Evolutionary conservation across 2,329 filamentous ascomycete genomes (phyloP).

Genomic region (Rutstroemia sp.): DNA sequence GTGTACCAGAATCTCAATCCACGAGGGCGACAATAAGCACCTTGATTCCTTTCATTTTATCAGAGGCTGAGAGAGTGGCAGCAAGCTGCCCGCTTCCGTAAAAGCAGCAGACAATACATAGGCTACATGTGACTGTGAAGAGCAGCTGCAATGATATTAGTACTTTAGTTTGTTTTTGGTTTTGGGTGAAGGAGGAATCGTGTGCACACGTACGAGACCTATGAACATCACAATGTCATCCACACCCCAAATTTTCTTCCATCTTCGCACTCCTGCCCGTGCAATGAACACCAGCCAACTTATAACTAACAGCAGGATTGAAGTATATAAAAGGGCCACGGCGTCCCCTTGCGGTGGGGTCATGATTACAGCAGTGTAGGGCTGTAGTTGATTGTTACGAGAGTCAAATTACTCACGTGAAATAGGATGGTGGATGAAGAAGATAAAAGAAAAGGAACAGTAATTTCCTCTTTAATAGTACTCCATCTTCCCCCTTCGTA

Average conservation of each 20-base stretch:
- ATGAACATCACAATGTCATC: slow-evolving; percentile 25
- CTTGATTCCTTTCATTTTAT: slow-evolving; percentile 21
- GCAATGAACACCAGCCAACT: slow-evolving; percentile 21
- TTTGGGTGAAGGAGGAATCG: background rate
- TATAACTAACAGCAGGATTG: slow-evolving; percentile 20
- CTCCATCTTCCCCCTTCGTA: no score
- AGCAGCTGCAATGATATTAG: background rate
- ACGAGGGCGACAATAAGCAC: slow-evolving; percentile 8
- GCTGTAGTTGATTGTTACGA: no score
- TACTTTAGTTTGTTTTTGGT: background rate
- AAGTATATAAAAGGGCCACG: slow-evolving; percentile 22
- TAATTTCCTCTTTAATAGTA: no score
- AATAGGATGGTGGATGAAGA: no score
- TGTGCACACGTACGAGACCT: slow-evolving; percentile 22
- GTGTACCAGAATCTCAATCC: background rate
- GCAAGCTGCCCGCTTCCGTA: slow-evolving; percentile 25
- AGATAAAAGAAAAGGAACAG: no score
- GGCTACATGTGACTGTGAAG: slow-evolving; percentile 1
- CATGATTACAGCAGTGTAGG: no score
- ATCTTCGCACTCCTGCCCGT: slow-evolving; percentile 21
- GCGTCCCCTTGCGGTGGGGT: slow-evolving; percentile 17
- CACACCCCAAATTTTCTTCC: slow-evolving; percentile 22
- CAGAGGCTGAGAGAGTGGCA: slow-evolving; percentile 8
- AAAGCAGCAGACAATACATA: slow-evolving; percentile 25
- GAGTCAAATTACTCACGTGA: no score